Conservation (phyloP, 257 asterid species). For the Nicotiana benthamiana region DNA sequence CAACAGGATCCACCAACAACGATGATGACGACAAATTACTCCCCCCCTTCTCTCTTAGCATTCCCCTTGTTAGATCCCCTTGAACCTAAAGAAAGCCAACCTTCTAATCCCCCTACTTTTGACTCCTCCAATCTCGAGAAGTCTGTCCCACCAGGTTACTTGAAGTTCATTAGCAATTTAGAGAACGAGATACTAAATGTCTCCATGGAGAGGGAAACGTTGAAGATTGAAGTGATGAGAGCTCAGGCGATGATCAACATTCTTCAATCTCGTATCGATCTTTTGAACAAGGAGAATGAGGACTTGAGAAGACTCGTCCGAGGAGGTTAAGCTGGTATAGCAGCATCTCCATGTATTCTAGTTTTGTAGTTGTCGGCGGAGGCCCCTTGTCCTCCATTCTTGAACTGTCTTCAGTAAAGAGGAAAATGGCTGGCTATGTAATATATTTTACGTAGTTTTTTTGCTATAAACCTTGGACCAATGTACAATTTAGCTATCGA, state of each 20-base stretch:
- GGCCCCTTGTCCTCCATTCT: neutral
- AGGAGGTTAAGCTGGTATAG: conserved; percentile 13
- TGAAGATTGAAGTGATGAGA: conserved; percentile 93
- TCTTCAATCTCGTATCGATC: conserved; percentile 68
- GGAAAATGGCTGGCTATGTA: conserved; percentile 2
- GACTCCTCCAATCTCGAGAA: conserved; percentile 92
- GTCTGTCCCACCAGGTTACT: conserved; percentile 87
- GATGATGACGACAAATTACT: conserved; percentile 62
- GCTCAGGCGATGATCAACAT: conserved; percentile 88
- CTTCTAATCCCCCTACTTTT: conserved; percentile 32
- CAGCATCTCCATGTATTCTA: conserved; percentile 1
- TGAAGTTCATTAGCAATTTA: conserved; percentile 73
- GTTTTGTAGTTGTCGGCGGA: conserved; percentile 21
- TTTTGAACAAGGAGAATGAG: conserved; percentile 57
- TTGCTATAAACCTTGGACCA: conserved; percentile 14
- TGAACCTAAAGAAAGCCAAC: conserved; percentile 53
- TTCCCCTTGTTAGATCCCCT: conserved; percentile 52
- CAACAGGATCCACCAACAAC: conserved; percentile 49
- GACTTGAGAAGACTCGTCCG: conserved; percentile 37
- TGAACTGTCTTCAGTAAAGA: neutral
- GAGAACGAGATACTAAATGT: conserved; percentile 78
- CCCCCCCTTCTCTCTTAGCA: conserved; percentile 52
- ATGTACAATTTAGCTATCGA: conserved; percentile 11
- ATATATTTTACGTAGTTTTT: conserved; percentile 19
- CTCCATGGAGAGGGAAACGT: conserved; percentile 81